Conservation (phyloP, 305 asterid species). For the Fraxinus dipetala region DNA sequence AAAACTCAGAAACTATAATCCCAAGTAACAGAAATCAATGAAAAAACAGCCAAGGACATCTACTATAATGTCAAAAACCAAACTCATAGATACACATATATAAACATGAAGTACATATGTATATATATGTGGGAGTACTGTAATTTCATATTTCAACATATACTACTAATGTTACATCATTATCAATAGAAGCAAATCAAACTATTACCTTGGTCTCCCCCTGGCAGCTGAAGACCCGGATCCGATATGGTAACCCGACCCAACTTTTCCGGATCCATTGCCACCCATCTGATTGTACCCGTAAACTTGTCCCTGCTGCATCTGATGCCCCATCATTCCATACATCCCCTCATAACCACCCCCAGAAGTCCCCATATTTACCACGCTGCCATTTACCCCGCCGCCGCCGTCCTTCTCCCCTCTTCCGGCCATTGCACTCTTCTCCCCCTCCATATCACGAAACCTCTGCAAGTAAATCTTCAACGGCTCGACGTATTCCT, state of each 20-base stretch:
- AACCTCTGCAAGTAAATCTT: slow-evolving; percentile 77
- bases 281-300: slow-evolving; percentile 27
- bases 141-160: background rate
- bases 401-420: slow-evolving; percentile 23
- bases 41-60: background rate
- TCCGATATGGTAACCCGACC: slow-evolving; percentile 41
- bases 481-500: slow-evolving; percentile 77
- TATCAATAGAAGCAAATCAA: slow-evolving; percentile 8
- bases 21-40: background rate
- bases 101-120: background rate
- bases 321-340: slow-evolving; percentile 26
- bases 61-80: slow-evolving; percentile 17
- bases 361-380: slow-evolving; percentile 36
- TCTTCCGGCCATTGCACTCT: slow-evolving; percentile 62
- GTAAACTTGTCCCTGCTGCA: slow-evolving; percentile 11
- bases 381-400: slow-evolving; percentile 39
- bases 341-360: slow-evolving; percentile 47
- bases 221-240: slow-evolving; percentile 35
- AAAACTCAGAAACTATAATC: background rate
- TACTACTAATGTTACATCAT: background rate
- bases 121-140: background rate
- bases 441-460: slow-evolving; percentile 80
- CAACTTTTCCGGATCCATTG: slow-evolving; percentile 32
- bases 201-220: slow-evolving; percentile 33
- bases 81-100: slow-evolving; percentile 20